A percentile compares a stretch with the other conserved stretches of the same genome.
These are phyloP conservation scores for Trichomonascaceae sp. DNA, from an alignment of 1,139 yeast species.

Conservation along the genomic window DNA sequence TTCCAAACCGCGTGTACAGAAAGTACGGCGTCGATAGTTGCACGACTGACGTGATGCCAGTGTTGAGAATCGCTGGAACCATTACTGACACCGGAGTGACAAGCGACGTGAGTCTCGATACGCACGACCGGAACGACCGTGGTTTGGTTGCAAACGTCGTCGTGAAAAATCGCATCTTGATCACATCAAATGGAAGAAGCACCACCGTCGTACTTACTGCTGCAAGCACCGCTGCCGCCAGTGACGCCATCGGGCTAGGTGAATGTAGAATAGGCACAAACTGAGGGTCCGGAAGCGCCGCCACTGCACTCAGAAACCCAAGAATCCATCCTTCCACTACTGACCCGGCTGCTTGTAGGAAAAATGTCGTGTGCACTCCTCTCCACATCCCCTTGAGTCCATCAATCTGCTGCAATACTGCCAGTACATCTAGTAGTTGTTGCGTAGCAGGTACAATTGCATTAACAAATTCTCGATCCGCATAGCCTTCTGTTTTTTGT, in stretches of 20 bases:
- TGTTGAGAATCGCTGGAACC: conserved; percentile 49
- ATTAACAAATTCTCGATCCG: conserved; percentile 7
- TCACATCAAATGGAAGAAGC: conserved; percentile 70
- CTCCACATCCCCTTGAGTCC: conserved; percentile 80
- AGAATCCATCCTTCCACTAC: conserved; percentile 88
- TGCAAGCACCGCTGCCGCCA: conserved; percentile 56
- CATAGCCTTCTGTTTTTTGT: too few species aligned
- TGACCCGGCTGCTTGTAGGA: conserved; percentile 59
- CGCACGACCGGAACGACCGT: conserved; percentile 27
- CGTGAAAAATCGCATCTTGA: conserved; percentile 62
- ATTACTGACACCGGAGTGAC: conserved; percentile 42
- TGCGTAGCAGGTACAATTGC: conserved; percentile 47
- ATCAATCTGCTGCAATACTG: conserved; percentile 57
- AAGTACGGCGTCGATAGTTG: conserved; percentile 63
- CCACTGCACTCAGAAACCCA: conserved; percentile 68
- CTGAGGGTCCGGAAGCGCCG: conserved; percentile 84
- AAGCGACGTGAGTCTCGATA: conserved; percentile 30
- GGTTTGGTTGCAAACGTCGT: conserved; percentile 35
- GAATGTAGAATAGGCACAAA: conserved; percentile 75
- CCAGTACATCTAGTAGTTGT: conserved; percentile 58
- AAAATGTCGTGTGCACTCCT: conserved; percentile 75
- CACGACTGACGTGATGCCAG: conserved; percentile 48
- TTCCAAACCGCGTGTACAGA: conserved; percentile 48
- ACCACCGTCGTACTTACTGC: conserved; percentile 63
- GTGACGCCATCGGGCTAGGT: conserved; percentile 57